A percentile compares a stretch with the other conserved stretches of the same genome.
These are phyloP conservation scores for Fusarium tanahbumbuense DNA, from an alignment of 2,329 filamentous ascomycete species.

Conservation along the genomic window DNA sequence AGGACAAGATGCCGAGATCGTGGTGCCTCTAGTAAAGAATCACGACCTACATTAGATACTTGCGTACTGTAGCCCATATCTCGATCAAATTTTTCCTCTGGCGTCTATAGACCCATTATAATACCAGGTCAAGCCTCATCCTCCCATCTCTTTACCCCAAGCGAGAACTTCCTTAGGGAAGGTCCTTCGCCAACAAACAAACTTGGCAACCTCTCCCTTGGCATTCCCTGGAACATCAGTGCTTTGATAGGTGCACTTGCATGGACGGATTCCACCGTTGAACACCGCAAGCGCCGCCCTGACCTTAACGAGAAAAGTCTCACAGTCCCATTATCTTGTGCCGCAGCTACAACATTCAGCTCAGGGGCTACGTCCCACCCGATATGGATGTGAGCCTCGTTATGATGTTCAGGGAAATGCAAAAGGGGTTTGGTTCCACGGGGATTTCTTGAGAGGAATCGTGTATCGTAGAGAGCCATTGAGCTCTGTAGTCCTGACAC, in stretches of 20 bases:
- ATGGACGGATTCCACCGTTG: slow-evolving; percentile 42
- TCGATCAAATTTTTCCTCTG: too few relatives aligned
- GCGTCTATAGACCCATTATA: too few relatives aligned
- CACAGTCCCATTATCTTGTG: slow-evolving; percentile 62
- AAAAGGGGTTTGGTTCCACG: slow-evolving; percentile 56
- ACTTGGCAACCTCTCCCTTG: slow-evolving; percentile 58
- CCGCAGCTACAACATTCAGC: slow-evolving; percentile 65
- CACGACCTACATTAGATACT: too few relatives aligned
- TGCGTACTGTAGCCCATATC: too few relatives aligned
- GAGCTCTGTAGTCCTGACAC: slow-evolving; percentile 62
- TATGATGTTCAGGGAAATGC: slow-evolving; percentile 62
- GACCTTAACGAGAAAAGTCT: slow-evolving; percentile 62
- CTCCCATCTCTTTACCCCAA: too few relatives aligned
- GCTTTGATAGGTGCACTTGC: slow-evolving; percentile 53
- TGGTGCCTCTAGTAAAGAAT: too few relatives aligned
- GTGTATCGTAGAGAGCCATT: slow-evolving; percentile 69
- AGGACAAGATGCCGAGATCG: too few relatives aligned
- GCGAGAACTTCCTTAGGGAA: slow-evolving; percentile 39
- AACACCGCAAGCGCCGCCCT: slow-evolving; percentile 53
- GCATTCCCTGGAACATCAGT: slow-evolving; percentile 60
- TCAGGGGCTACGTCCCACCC: slow-evolving; percentile 64
- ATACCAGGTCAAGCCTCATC: too few relatives aligned
- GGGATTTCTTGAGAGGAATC: slow-evolving; percentile 51
- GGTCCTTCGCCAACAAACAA: slow-evolving; percentile 58
- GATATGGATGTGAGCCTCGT: slow-evolving; percentile 59